Evolutionary conservation across 495 filamentous ascomycete species (phyloP), one percentile per base, ranked within the genome.

Genomic region (Venustampulla echinocandica): DNA sequence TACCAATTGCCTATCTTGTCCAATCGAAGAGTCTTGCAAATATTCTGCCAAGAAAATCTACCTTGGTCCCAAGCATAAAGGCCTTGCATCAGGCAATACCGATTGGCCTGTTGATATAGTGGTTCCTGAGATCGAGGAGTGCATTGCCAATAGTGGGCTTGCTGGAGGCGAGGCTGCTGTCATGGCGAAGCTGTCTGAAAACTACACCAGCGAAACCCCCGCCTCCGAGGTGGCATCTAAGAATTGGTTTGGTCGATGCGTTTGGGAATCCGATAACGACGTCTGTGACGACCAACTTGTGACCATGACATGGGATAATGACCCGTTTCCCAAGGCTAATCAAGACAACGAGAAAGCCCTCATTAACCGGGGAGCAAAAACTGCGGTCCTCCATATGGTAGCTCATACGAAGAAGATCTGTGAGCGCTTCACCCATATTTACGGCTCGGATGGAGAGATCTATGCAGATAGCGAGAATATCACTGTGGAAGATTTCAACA

Each of bases 281-380:
- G 92, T 90, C 18, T 86, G 82, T 58, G 92, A 98, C 60, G 86
- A 95, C 56, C 90, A 97, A 61, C 66, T 81, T 21, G 92, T 97
- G 7, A 89, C 81, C 0, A 76, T 96, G 18, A 76, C 72, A 1
- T 97, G 92, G 90, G 80, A 88, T 28, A 80, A 84, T 18, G 79
- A 84, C 46, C 69, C 69, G 0, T 35, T 72, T 17, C 34, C 43
- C 1, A 36, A 40, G 10, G 11, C 11, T n/a, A 47, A 32, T 19
- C 17, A 30, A 5, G 33, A 56, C 37, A 47, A 47, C 11, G 56
- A 57, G 27, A 35, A 50, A 44, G 46, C 54, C 27, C 27, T 30
- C 27, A n/a, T 46, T 23, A 69, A 67, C 25, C 74, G 77, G 43
- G 80, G 77, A 5, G 76, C 85, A 10, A 97, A 96, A 63, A 88